These are phyloP conservation scores for Exophiala sp. DNA, from an alignment of 2,329 filamentous ascomycete species.

Conservation along the genomic window DNA sequence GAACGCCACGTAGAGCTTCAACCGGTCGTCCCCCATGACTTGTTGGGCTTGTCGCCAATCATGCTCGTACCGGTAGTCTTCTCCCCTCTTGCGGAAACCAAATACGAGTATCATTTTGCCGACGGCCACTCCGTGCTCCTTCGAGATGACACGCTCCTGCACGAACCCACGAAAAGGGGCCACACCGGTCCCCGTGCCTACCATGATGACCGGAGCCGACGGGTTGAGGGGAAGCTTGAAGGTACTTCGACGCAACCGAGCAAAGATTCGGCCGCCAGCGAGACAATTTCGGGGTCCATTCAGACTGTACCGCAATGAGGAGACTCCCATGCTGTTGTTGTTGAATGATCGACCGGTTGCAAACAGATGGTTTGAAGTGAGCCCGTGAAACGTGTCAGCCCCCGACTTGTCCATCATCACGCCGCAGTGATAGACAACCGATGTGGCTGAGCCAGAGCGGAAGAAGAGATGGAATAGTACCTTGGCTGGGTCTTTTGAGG, in stretches of 20 bases:
- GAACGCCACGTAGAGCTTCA: conserved; percentile 3
- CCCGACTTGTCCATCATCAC: not conserved
- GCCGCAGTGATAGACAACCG: conserved; percentile 13
- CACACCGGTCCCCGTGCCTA: conserved; percentile 30
- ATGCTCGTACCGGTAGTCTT: conserved; percentile 26
- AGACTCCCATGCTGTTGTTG: not conserved
- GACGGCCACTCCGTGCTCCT: conserved; percentile 2
- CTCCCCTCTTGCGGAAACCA: conserved; percentile 26
- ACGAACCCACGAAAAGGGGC: conserved; percentile 30
- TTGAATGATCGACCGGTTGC: not conserved
- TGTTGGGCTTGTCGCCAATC: conserved; percentile 1
- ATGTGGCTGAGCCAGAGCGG: conserved; percentile 6
- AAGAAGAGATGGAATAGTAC: conserved; percentile 25
- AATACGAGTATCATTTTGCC: conserved; percentile 21
- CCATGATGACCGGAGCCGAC: conserved; percentile 30
- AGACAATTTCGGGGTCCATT: conserved; percentile 2
- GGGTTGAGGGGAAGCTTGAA: conserved; percentile 25
- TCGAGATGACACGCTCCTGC: conserved; percentile 20
- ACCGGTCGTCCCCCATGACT: not conserved
- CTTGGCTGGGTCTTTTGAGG: conserved; percentile 12
- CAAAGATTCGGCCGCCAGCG: not conserved
- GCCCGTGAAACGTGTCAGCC: conserved; percentile 4
- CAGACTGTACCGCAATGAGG: conserved; percentile 1
- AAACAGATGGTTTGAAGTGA: conserved; percentile 14
- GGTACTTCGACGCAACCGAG: conserved; percentile 14